Evolutionary conservation across 176 grass and related monocot genomes (phyloP), one percentile per base, ranked within the genome.

Genomic region (Rhipidocladum racemiflorum): DNA sequence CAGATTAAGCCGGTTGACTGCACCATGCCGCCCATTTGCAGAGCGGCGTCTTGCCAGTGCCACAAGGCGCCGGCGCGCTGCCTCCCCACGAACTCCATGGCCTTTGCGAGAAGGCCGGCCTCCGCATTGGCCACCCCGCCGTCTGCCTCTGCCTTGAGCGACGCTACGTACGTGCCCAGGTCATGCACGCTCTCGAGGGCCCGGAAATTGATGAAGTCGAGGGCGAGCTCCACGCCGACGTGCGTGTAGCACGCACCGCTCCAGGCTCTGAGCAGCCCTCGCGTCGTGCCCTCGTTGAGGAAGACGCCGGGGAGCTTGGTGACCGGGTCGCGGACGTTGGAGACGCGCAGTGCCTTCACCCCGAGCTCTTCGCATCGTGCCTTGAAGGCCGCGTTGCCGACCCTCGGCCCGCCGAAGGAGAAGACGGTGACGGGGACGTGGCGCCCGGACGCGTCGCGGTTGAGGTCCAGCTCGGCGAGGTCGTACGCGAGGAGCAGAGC

Each of bases 341-440:
- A 85, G 21, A 94, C 88, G 54, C 92, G 78, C 38, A 97, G 88
- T 27, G 77, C 88, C 88, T 97, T 97, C 5, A 97, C 88, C 24
- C 94, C 94, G 2, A 97, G 89, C 80, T 90, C 81, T 30, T 97
- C 83, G 72, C 90, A 94, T 5, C 94, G 79, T n/a, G 67, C 50
- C 85, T 97, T 97, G 90, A 97, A 94, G 0, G 82, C 78, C 0
- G 88, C 75, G 79, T 97, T 94, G 12, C 94, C 94, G 12, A 94
- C 94, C 60, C 94, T 65, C 0, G 94, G 94, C 9, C 90, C 94
- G 0, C 87, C 94, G 82, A 94, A 97, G 27, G 94, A 97, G 86
- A 94, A 94, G 23, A 97, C 94, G 0, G 94, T 97, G 38, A 94
- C 64, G 6, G 91, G 94, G 3, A 74, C 69, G 36, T 21, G 39